These are phyloP conservation scores for Amanita polypyramis DNA, from an alignment of 768 basidiomycete genomes.

Conservation along the genomic window DNA sequence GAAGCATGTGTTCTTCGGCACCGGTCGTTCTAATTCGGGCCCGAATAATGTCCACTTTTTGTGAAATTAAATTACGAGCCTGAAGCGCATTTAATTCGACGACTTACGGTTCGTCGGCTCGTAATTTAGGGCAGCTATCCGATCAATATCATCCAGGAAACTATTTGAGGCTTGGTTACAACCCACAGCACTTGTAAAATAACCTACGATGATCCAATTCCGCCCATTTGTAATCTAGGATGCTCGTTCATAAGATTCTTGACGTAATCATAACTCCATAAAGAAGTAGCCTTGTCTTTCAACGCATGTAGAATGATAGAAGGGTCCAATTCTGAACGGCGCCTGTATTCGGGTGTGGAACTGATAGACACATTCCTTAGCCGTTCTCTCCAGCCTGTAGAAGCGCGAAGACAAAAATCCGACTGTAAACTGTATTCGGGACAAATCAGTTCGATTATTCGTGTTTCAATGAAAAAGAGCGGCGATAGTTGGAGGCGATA, in stretches of 20 bases:
- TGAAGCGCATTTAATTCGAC: background rate
- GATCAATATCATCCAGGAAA: slow-evolving; percentile 60
- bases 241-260: slow-evolving; percentile 38
- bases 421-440: slow-evolving; percentile 28
- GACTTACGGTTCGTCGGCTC: slow-evolving; percentile 51
- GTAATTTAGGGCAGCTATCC: slow-evolving; percentile 46
- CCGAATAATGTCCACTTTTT: slow-evolving; percentile 62
- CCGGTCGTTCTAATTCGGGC: slow-evolving; percentile 67
- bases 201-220: slow-evolving; percentile 46
- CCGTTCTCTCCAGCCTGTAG: slow-evolving; percentile 47
- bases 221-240: slow-evolving; percentile 21
- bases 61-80: background rate
- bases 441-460: slow-evolving; percentile 38
- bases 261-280: slow-evolving; percentile 54
- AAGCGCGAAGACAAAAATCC: slow-evolving; percentile 44
- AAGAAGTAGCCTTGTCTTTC: slow-evolving; percentile 44
- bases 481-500: slow-evolving; percentile 30
- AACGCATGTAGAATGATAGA: slow-evolving; percentile 40
- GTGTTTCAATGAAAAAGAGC: slow-evolving; percentile 44
- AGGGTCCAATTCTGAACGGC: slow-evolving; percentile 28
- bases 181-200: background rate
- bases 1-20: slow-evolving; percentile 61
- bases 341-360: background rate
- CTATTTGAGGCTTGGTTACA: slow-evolving; percentile 20
- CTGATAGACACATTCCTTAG: slow-evolving; percentile 15